phyloP scores from a whole-genome alignment of 139 green algal species.

The Volvox reticuliferus region DNA sequence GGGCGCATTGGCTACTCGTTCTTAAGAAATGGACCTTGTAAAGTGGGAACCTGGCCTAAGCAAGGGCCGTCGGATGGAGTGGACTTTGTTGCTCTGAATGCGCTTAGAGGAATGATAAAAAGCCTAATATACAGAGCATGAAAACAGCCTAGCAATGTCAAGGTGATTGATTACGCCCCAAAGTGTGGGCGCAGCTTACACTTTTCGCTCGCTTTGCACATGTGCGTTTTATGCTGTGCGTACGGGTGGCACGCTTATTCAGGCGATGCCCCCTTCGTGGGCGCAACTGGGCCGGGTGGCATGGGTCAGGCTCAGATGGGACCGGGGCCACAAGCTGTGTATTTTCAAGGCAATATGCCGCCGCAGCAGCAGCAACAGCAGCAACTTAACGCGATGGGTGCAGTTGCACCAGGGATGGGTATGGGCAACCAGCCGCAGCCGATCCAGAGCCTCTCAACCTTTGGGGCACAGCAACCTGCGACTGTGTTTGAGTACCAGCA shows the following conservation, averaged over 20 bases:
- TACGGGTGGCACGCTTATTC: neutral
- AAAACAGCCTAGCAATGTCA: neutral
- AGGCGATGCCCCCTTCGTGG: neutral
- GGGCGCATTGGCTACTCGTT: too few species aligned
- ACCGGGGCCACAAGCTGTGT: neutral
- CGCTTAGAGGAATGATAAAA: neutral
- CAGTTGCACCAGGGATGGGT: neutral
- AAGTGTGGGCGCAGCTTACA: neutral
- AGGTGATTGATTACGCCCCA: neutral
- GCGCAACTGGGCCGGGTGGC: neutral
- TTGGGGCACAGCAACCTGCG: neutral
- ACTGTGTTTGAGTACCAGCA: neutral
- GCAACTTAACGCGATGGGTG: neutral
- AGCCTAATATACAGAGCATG: neutral
- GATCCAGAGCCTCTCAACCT: neutral
- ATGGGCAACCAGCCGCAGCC: conserved; percentile 28
- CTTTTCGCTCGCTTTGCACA: neutral
- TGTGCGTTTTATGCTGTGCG: neutral
- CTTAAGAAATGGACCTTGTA: too few species aligned
- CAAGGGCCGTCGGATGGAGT: too few species aligned
- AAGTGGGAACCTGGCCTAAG: too few species aligned
- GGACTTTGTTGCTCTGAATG: too few species aligned
- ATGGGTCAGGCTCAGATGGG: neutral
- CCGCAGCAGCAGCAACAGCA: neutral
- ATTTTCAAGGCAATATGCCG: neutral